phyloP scores from a whole-genome alignment of 192 early-diverging fungal genomes.

The Dimargaris cristalligena region DNA sequence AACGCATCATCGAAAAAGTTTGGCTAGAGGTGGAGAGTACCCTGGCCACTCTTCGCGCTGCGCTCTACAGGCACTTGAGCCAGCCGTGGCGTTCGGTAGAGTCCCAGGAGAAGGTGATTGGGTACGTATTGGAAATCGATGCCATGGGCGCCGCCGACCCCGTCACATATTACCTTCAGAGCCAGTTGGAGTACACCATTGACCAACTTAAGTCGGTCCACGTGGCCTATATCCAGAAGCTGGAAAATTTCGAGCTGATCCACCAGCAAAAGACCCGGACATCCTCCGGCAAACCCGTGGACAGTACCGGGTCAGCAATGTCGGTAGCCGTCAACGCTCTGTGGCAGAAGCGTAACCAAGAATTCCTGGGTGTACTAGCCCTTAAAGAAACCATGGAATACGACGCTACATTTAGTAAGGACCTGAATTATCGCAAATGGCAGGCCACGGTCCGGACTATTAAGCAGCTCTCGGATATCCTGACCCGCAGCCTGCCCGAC shows the following conservation, averaged over 20 bases:
- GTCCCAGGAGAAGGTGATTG: constrained; percentile 76
- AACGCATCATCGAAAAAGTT: constrained; percentile 81
- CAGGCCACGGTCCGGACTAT: constrained; percentile 47
- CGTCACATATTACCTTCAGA: constrained; percentile 73
- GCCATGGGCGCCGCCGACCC: constrained; percentile 65
- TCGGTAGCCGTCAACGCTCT: background rate
- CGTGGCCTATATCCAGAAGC: constrained; percentile 31
- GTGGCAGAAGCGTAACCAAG: constrained; percentile 17
- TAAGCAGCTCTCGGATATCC: constrained; percentile 55
- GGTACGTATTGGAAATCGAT: constrained; percentile 36
- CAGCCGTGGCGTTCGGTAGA: constrained; percentile 66
- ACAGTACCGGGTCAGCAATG: constrained; percentile 7
- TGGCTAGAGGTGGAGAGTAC: constrained; percentile 84
- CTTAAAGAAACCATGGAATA: constrained; percentile 25
- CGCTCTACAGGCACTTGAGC: constrained; percentile 55
- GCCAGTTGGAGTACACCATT: constrained; percentile 75
- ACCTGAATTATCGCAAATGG: constrained; percentile 42
- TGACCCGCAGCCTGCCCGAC: constrained; percentile 61
- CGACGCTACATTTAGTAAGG: constrained; percentile 20
- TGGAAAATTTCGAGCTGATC: background rate
- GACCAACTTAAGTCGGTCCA: constrained; percentile 56
- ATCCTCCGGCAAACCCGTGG: constrained; percentile 2
- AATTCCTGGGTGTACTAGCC: constrained; percentile 20
- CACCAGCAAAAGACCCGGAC: constrained; percentile 10
- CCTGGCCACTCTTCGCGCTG: constrained; percentile 49